Percentiles rank a stretch among this genome's conserved stretches.
phyloP scores from a whole-genome alignment of 179 eudicot species.

The Beta lomatogona region DNA sequence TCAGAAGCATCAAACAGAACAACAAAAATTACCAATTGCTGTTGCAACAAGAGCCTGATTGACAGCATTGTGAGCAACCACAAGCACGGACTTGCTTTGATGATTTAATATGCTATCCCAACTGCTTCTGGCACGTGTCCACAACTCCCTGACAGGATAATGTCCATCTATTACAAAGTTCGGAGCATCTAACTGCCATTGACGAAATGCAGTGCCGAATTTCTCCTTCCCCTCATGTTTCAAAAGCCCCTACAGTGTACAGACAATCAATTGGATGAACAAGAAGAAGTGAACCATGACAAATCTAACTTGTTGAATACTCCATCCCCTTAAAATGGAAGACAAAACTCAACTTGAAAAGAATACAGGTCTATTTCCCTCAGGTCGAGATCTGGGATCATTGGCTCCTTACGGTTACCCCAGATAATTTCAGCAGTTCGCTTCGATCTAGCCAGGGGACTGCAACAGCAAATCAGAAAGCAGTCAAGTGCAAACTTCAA shows the following conservation, averaged over 20 bases:
- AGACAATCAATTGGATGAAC: conserved; percentile 32
- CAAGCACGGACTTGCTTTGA: conserved; percentile 83
- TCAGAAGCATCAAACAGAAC: conserved; percentile 6
- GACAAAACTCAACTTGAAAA: conserved; percentile 75
- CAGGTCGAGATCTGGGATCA: conserved; percentile 71
- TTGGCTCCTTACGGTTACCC: conserved; percentile 69
- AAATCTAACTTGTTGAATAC: background rate
- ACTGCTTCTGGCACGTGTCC: conserved; percentile 85
- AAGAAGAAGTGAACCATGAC: conserved; percentile 15
- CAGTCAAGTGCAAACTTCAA: conserved; percentile 3
- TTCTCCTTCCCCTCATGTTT: conserved; percentile 82
- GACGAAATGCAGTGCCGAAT: conserved; percentile 57
- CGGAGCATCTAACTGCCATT: conserved; percentile 75
- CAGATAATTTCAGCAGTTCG: conserved; percentile 95
- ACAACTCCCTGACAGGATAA: conserved; percentile 92
- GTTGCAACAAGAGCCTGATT: conserved; percentile 98
- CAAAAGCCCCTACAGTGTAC: conserved; percentile 67
- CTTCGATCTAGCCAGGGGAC: conserved; percentile 83
- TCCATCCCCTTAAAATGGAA: conserved; percentile 13
- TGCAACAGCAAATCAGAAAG: conserved; percentile 35
- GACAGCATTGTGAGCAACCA: conserved; percentile 99
- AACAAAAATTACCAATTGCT: conserved; percentile 69
- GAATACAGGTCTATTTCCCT: conserved; percentile 96
- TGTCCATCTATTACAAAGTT: conserved; percentile 83
- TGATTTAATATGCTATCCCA: conserved; percentile 76